A percentile compares a stretch with the other conserved stretches of the same genome.
phyloP scores from a whole-genome alignment of 2,329 filamentous ascomycete genomes.

The Cordyceps pruinosa region DNA sequence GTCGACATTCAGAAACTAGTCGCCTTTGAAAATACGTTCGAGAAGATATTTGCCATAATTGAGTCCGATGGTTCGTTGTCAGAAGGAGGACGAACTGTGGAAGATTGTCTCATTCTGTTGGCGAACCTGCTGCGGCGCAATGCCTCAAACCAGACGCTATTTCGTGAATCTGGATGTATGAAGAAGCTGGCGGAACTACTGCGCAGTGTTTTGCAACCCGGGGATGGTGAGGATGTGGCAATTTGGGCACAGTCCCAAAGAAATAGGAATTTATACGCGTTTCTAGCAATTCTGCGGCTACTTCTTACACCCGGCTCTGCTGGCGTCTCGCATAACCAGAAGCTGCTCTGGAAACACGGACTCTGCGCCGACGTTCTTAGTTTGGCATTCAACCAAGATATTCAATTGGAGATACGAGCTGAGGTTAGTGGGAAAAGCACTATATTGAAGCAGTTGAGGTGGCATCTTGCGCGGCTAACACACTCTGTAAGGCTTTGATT shows the following conservation, averaged over 20 bases:
- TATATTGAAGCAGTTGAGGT: constrained; percentile 5
- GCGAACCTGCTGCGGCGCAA: constrained; percentile 86
- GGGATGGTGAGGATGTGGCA: constrained; percentile 53
- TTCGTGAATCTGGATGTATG: constrained; percentile 83
- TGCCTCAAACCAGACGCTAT: constrained; percentile 85
- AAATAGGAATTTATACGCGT: constrained; percentile 86
- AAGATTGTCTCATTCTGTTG: constrained; percentile 86
- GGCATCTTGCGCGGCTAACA: constrained; percentile 13
- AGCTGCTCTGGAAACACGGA: constrained; percentile 76
- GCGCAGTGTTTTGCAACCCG: constrained; percentile 47
- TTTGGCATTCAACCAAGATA: constrained; percentile 68
- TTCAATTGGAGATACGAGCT: constrained; percentile 70
- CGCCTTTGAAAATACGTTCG: constrained; percentile 91
- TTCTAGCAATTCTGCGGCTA: constrained; percentile 77
- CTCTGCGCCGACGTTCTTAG: constrained; percentile 73
- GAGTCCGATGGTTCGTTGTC: constrained; percentile 71
- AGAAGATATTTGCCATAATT: constrained; percentile 76
- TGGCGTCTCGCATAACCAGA: constrained; percentile 76
- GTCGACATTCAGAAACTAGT: constrained; percentile 90
- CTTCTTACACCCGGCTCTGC: constrained; percentile 77
- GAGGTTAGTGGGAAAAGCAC: constrained; percentile 56
- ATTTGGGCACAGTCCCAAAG: constrained; percentile 70
- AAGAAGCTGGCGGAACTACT: constrained; percentile 64
- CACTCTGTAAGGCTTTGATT: constrained; percentile 52
- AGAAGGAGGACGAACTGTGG: constrained; percentile 79